A percentile compares a stretch with the other conserved stretches of the same genome.
phyloP scores from a whole-genome alignment of 2,329 filamentous ascomycete species.

The Pestalotiopsis sp. region DNA sequence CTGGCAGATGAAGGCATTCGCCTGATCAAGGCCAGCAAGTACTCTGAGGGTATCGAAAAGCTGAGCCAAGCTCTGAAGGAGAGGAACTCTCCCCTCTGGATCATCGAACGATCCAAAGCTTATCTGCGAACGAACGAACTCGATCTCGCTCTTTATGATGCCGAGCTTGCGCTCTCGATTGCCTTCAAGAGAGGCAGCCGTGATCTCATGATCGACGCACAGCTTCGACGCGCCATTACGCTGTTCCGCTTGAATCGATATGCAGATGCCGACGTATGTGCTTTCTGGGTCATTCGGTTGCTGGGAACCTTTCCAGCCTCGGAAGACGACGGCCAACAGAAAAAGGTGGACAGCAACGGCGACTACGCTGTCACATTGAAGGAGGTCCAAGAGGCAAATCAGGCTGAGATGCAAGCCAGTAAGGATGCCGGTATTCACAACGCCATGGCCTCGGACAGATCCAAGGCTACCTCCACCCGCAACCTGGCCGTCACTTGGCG shows the following conservation, averaged over 20 bases:
- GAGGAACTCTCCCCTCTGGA: conserved; percentile 74
- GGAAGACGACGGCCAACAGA: conserved; percentile 39
- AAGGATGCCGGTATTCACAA: conserved; percentile 22
- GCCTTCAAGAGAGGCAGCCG: conserved; percentile 71
- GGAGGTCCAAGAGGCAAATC: conserved; percentile 30
- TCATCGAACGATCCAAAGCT: conserved; percentile 79
- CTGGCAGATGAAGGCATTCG: conserved; percentile 64
- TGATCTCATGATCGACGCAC: conserved; percentile 77
- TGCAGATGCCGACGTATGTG: conserved; percentile 75
- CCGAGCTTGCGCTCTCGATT: conserved; percentile 64
- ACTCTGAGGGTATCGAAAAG: conserved; percentile 66
- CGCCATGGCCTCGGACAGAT: conserved; percentile 20
- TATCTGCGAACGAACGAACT: conserved; percentile 67
- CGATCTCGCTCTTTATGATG: conserved; percentile 69
- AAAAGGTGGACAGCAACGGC: conserved; percentile 46
- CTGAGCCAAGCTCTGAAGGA: conserved; percentile 69
- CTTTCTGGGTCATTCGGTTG: conserved; percentile 57
- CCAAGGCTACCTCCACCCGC: conserved; percentile 29
- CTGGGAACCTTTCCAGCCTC: conserved; percentile 38
- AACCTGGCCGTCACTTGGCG: conserved; percentile 49
- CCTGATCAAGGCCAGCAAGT: conserved; percentile 66
- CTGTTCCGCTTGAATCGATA: conserved; percentile 71
- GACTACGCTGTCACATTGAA: conserved; percentile 46
- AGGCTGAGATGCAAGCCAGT: conserved; percentile 7
- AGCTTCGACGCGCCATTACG: conserved; percentile 77